Evolutionary conservation across 1,284 basidiomycete genomes (phyloP), one percentile per base, ranked within the genome.

Genomic region (Tremellales sp.): DNA sequence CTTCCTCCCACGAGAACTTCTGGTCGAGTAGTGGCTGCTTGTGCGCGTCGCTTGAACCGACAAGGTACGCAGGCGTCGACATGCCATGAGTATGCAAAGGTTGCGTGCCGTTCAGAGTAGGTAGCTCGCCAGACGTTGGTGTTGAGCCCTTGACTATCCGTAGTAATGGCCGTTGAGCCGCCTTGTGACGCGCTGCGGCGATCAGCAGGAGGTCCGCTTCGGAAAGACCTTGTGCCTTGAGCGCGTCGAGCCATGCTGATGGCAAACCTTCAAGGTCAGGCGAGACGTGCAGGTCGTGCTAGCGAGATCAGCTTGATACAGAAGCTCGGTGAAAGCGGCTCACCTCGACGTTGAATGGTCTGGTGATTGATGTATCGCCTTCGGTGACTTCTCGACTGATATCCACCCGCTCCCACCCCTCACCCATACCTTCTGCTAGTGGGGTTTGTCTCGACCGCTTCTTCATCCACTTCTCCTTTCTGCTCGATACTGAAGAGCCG

Each of bases 281-380:
- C 0, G 63, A 59, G n/a, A 73, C 65, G 40, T 73, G 71, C 3
- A 73, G 54, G 27, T 70, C 65, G 46, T 73, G 71, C 71, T 73
- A 52, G 23, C 15, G n/a, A n/a, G 12, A 27, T 50, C 17, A 48
- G 37, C 5, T 21, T 17, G 24, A 29, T 37, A 31, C 41, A 39
- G 13, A 36, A 19, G 12, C n/a, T 25, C 37, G 21, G n/a, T 29
- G 13, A 8, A 37, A 36, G 7, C 5, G 3, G n/a, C 22, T 46
- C 48, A 72, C 69, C 42, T 61, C 61, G n/a, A 69, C 59, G 29
- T 70, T 68, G 61, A 66, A 72, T 0, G 70, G 70, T 25, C 54
- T 44, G 11, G 62, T 60, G 2, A 72, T 66, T 1, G 61, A 64
- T 17, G 23, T 49, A 43, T 67, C 64, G 13, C 63, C 62, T 11